Evolutionary conservation across 805 yeast species (phyloP), one percentile per base, ranked within the genome.

Genomic region (Kazachstania viticola): DNA sequence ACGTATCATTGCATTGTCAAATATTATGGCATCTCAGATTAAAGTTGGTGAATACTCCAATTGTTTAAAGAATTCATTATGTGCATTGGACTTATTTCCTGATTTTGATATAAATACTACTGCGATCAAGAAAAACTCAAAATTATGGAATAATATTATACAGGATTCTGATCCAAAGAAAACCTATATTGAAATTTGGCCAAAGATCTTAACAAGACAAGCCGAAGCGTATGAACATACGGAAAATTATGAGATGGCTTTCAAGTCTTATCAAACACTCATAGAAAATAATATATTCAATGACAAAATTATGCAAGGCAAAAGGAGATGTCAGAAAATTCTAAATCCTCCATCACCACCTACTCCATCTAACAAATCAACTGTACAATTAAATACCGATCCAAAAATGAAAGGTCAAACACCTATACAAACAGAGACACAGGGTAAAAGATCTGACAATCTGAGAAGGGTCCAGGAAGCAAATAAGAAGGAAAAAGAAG

Each of bases 161-260:
- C 55, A 46, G 29, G 35, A 45, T 14, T 41, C 49, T 28, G 34
- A 37, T 6, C 54, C 56, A 1, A 21, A 30, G 9, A 53, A 37
- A 29, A 36, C 48, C 1, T 53, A 40, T 32, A 73, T 70, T 48
- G 75, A 73, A 13, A 74, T 91, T 54, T 83, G 85, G 79, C 55
- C 69, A 16, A 87, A 84, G 53, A 62, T 88, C 13, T 53, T 73
- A 30, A 58, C 70, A 3, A 73, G 79, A 38, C 71, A 73, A 40
- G 96, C 95, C 0, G 96, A 91, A 48, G 77, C 88, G 2, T 64
- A 75, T 25, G 99, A 91, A 56, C 73, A 74, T 53, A 47, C 75
- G 32, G 99, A 91, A 46, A 69, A 68, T 42, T 82, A 67, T 54
- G 50, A 64, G 34, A 75, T 68, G 5, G 78, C 96, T 0, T 61